Base-by-base conservation (phyloP, 2,329 filamentous ascomycete species). In the Cytospora leucostoma region DNA sequence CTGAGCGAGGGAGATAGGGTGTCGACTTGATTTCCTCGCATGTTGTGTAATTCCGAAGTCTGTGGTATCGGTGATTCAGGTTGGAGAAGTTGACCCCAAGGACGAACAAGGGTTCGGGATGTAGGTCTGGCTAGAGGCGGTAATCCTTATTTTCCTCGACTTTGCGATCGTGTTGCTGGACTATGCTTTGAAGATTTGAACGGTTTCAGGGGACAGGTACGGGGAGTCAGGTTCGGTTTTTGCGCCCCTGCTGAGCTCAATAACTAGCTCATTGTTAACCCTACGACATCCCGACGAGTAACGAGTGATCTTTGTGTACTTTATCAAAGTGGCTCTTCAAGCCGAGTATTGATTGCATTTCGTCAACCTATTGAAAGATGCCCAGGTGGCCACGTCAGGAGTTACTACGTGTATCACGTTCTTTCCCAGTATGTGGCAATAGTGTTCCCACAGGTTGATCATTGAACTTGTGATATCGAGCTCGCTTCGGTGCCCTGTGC, bases 1-100 rank as follows among this genome's bases (percentile, higher is more conserved):
- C 21, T 73, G 58, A 68, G 49, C 34, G 44, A 35, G 27, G 27
- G 4, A n/a, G 2, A 8, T 35, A 37, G 17, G 59, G 6, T 21
- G 37, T 40, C 59, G 13, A 33, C 37, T 34, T 10, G 17, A 15
- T 37, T 53, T 59, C 49, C 35, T 21, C 15, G 7, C 50, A 37
- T 40, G 15, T 44, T 40, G 56, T 33, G 19, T 19, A 7, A 38
- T 37, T 1, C 49, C 11, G 15, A 49, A 55, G 8, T 47, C 27
- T 38, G 13, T 38, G 35, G 38, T n/a, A 15, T 50, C 32, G 59
- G 19, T 37, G 27, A 13, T 52, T 52, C 13, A 38, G 52, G 47
- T n/a, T 17, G n/a, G 51, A 27, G 21, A 21, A 15, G 3, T 34
- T 59, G 21, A 4, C 35, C 17, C 8, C 32, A 21, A 19, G 40